Percentiles rank a stretch among this genome's conserved stretches.
These are phyloP conservation scores for Cyclotella kingstonii DNA, from an alignment of 108 stramenopile genomes.

Conservation along the genomic window DNA sequence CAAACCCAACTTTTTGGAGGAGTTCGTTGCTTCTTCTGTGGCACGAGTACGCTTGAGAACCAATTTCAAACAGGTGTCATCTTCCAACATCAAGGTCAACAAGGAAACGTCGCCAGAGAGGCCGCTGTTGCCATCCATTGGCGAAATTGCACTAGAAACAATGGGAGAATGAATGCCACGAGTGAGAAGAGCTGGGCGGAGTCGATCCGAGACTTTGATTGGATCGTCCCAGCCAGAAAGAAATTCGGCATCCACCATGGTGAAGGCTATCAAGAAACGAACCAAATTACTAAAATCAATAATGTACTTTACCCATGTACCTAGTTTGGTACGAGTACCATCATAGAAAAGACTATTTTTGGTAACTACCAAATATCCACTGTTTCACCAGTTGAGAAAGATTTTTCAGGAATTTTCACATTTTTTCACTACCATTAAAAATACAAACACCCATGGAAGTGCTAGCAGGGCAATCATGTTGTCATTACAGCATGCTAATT, in stretches of 20 bases:
- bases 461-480: no score
- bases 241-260: slow-evolving; percentile 11
- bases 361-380: no score
- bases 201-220: slow-evolving; percentile 1
- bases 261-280: no score
- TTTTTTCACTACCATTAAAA: no score
- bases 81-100: slow-evolving; percentile 7
- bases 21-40: slow-evolving; percentile 18
- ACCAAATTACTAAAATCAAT: no score
- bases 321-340: no score
- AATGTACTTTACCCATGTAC: no score
- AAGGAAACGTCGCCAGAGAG: slow-evolving; percentile 14
- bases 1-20: slow-evolving; percentile 43
- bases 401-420: no score
- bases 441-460: no score
- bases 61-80: slow-evolving; percentile 11
- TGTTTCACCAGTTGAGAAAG: no score
- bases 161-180: slow-evolving; percentile 8
- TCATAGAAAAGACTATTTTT: no score
- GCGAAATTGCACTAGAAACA: neutral
- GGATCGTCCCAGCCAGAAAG: slow-evolving; percentile 15
- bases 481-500: no score
- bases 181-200: slow-evolving; percentile 3
- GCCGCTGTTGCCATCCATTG: slow-evolving; percentile 3
- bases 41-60: slow-evolving; percentile 45